Evolutionary conservation across 257 asterid genomes (phyloP), one percentile per base, ranked within the genome.

Genomic region (Ligustrum vulgare): DNA sequence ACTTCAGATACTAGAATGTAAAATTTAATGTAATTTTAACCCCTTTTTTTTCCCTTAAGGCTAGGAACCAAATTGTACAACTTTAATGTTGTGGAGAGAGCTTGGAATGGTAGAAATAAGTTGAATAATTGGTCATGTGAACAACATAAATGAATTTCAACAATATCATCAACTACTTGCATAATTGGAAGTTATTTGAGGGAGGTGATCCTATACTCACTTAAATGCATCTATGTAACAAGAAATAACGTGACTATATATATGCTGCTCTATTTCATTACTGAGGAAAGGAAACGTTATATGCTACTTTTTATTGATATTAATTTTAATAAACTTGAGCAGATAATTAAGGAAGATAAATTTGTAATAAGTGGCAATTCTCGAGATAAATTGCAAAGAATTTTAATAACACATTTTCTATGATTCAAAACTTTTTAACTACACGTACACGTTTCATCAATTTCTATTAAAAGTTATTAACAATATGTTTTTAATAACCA

Each of bases 101-200:
- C 67, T 10, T 56, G 15, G 49, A 45, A 49, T 37, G 32, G 43
- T 34, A 16, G 69, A 73, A 63, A 60, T 36, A 41, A 20, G 49
- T 41, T 45, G 63, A 67, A 77, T 36, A 47, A 62, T 73, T 5
- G 20, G 36, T 56, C 87, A 79, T 71, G 86, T 86, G 88, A 82
- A 41, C 47, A 41, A 70, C 71, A 62, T 82, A 80, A 84, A 82
- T 86, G 63, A 77, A 28, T 37, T 74, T 72, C 78, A 75, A 70
- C 77, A 54, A 73, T 13, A 72, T 80, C 78, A 80, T 80, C 81
- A 80, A 49, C 79, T 23, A 69, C 82, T 67, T 75, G 10, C 66
- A 36, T 54, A 79, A 69, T 60, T 62, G 77, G 34, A 45, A 73
- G 63, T 18, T 9, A 22, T 58, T 23, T 58, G 66, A 22, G 16